phyloP scores from a whole-genome alignment of 768 basidiomycete genomes.

The Hericium alpestre region DNA sequence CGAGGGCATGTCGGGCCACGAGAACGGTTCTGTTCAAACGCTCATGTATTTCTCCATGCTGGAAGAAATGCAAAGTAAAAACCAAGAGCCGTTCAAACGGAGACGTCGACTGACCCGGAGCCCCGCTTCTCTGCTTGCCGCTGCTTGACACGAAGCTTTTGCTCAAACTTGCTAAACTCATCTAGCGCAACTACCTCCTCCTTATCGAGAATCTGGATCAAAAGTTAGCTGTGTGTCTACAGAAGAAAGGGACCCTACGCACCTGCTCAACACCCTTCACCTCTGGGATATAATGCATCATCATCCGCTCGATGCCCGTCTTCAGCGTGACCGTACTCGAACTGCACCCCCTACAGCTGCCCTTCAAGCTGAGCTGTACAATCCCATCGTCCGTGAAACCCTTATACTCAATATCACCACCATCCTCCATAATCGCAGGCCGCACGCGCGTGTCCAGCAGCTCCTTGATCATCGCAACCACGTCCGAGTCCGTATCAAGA shows the following conservation, averaged over 20 bases:
- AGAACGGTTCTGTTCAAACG: conserved; percentile 26
- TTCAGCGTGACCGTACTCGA: conserved; percentile 94
- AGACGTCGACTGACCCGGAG: conserved; percentile 32
- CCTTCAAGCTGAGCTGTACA: conserved; percentile 88
- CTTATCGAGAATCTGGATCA: conserved; percentile 66
- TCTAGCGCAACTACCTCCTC: conserved; percentile 81
- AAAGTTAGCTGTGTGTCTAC: background rate
- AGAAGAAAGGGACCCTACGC: conserved; percentile 13
- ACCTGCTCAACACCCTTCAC: conserved; percentile 89
- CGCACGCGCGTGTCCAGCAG: conserved; percentile 88
- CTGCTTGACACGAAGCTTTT: conserved; percentile 31
- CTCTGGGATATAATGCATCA: conserved; percentile 98
- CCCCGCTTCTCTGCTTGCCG: conserved; percentile 28
- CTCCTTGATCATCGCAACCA: conserved; percentile 99
- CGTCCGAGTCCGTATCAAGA: conserved; percentile 89
- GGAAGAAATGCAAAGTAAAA: conserved; percentile 6
- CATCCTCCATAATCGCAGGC: conserved; percentile 98
- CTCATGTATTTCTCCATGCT: conserved; percentile 85
- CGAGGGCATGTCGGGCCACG: background rate
- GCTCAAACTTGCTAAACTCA: conserved; percentile 84
- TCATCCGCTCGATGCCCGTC: conserved; percentile 94
- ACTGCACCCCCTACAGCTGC: conserved; percentile 91
- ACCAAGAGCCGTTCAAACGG: background rate
- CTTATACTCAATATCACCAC: conserved; percentile 93
- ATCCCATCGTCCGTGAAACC: conserved; percentile 79